Base-by-base conservation (phyloP, 306 rosid genomes). In the Quercus cerris region DNA sequence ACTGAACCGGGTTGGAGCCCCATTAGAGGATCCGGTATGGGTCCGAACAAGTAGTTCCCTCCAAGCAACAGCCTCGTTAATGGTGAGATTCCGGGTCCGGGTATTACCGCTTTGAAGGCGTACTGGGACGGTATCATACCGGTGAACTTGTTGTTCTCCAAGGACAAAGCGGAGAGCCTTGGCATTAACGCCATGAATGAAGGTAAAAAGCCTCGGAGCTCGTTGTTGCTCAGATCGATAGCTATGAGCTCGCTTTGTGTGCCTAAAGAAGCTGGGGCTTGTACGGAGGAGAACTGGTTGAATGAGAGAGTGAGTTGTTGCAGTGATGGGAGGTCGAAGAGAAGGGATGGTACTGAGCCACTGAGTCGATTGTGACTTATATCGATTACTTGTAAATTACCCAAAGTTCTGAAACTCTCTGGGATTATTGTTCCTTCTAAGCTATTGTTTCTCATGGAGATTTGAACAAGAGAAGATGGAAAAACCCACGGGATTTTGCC, bases 91-190 rank as follows among this genome's bases (percentile, higher is more conserved):
- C 95, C 97, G 1, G 70, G 4, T 5, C 64, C 80, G 0, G 97
- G 94, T n/a, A 77, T 30, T 14, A 75, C 94, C n/a, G 83, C 82
- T 64, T 91, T 93, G 66, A 93, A 13, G 11, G 98, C 99, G 66
- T 90, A 93, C 77, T 78, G 88, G n/a, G 66, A 79, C 52, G 99
- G 99, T 35, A 95, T 87, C 87, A 89, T 75, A 7, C 97, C 99
- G 1, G 78, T 87, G 49, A 93, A 82, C 83, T 52, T 70, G 77
- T 94, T 94, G 80, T 93, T 90, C 86, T 91, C 97, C 30, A 90
- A 55, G 0, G 99, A 88, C 38, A 93, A 44, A 44, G 99, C 92
- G 2, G 98, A 87, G 22, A 95, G 90, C 90, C 70, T 89, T 3
- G 96, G 97, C 94, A 93, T 85, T 15, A 74, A 0, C 6, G 87